Base-by-base conservation (phyloP, 2,329 filamentous ascomycete genomes). In the Diaporthe destruens region DNA sequence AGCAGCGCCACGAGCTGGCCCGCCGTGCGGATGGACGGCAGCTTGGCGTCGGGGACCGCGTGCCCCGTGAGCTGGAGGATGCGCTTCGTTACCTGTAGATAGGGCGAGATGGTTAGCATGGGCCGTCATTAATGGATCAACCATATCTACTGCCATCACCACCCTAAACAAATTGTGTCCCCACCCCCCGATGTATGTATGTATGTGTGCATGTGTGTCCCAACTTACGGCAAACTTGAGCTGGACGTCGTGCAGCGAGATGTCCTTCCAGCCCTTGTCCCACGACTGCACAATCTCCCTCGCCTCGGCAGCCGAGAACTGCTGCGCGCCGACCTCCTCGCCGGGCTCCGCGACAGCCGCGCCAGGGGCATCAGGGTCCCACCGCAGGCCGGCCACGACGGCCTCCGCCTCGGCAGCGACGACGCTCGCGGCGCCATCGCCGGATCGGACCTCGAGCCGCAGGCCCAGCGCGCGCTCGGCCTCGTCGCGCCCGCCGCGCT, bases 21-120 rank as follows among this genome's bases (percentile, higher is more conserved):
- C 49, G 90, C 85, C 11, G 87, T 91, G 67, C 81, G 82, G 74
- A 90, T 85, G 56, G 85, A 84, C 65, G 85, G 83, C 74, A 97
- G 87, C 76, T 88, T 87, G 59, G 89, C 85, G 82, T 98, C 96
- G 20, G 93, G 86, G 76, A 98, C 86, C 73, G 90, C 88, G 74
- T 91, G 89, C 74, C 94, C 94, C n/a, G 92, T 95, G 74, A 97
- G 86, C 80, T 96, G 93, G 80, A 92, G 90, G 74, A 95, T 85
- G 73, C 94, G 92, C 84, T 98, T 97, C 78, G 91, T 85, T 76
- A 96, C 87, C 95, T 98, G 76, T 29, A n/a, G 6, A 6, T 55
- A 6, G 18, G 29, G 11, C 0, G 16, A 16, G 5, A 23, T 8
- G 56, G 57, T 79, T 69, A 77, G 76, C 61, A 63, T 29, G 29